phyloP scores from a whole-genome alignment of 169 alveolate species.

The Eimeria mitis region DNA sequence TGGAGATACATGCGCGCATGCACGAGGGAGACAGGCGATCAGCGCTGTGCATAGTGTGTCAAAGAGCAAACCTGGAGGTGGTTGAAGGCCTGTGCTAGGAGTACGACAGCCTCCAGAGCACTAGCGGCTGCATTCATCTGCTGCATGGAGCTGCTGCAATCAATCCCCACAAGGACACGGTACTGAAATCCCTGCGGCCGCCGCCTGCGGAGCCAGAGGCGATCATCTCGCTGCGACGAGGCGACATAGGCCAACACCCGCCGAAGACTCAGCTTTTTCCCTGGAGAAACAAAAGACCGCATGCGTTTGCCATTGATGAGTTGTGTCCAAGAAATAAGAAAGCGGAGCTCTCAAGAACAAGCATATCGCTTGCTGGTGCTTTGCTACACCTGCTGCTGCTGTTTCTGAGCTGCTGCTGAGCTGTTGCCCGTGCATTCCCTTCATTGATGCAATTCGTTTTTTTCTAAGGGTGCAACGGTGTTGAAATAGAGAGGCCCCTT shows the following conservation, averaged over 20 bases:
- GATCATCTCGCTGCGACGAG: slow-evolving; percentile 98
- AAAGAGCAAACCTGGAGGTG: slow-evolving; percentile 74
- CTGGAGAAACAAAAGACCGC: slow-evolving; percentile 83
- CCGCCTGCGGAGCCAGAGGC: slow-evolving; percentile 99
- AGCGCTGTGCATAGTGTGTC: neutral
- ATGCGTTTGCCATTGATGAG: neutral
- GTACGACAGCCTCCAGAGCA: slow-evolving; percentile 92
- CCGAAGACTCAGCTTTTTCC: slow-evolving; percentile 97
- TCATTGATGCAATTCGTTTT: no score
- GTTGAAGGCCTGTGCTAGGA: slow-evolving; percentile 90
- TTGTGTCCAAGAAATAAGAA: neutral
- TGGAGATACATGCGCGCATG: neutral
- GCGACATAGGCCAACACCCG: slow-evolving; percentile 99
- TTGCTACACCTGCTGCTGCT: neutral
- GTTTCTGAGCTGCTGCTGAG: neutral
- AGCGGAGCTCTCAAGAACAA: neutral
- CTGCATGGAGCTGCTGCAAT: slow-evolving; percentile 96
- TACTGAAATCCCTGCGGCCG: slow-evolving; percentile 98
- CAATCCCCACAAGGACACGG: slow-evolving; percentile 96
- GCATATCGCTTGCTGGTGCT: neutral
- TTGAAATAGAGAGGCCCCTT: no score
- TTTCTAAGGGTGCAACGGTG: no score
- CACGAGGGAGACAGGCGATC: neutral
- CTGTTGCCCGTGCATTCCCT: no score
- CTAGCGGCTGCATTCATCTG: slow-evolving; percentile 92